Evolutionary conservation across 2,329 filamentous ascomycete species (phyloP).

Genomic region (Aspergillus cejpii): DNA sequence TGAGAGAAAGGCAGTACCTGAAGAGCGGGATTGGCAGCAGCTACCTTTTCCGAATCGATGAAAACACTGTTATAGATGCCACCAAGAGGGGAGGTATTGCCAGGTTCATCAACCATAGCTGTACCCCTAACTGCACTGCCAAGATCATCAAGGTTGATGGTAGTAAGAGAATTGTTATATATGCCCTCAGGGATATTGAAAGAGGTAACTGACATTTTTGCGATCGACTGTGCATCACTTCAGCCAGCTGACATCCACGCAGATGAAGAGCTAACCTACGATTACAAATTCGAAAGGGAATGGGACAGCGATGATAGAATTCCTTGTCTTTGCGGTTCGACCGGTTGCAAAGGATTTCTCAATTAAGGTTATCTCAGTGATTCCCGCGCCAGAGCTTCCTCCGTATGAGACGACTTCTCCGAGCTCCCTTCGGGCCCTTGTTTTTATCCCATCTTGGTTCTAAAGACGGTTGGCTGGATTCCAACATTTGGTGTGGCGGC

Average conservation of each 20-base stretch:
- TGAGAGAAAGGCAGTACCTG: conserved; percentile 84
- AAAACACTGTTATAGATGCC: conserved; percentile 94
- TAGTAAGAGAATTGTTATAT: conserved; percentile 97
- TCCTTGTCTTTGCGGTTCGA: conserved; percentile 91
- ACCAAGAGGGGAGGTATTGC: conserved; percentile 98
- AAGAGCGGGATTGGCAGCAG: conserved; percentile 96
- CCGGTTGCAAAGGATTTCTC: conserved; percentile 96
- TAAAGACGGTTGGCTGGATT: background rate
- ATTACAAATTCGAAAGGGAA: conserved; percentile 99
- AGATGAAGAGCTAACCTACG: conserved; percentile 99
- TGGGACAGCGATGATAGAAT: conserved; percentile 92
- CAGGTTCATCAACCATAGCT: conserved; percentile 96
- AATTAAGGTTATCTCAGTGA: conserved; percentile 54
- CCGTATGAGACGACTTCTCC: conserved; percentile 1
- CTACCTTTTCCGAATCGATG: conserved; percentile 96
- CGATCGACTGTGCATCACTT: conserved; percentile 1
- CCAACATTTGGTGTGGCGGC: conserved; percentile 5
- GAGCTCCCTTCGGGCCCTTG: background rate
- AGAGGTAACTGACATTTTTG: conserved; percentile 59
- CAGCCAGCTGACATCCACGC: conserved; percentile 14
- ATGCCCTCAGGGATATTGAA: conserved; percentile 88
- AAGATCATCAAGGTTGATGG: conserved; percentile 99
- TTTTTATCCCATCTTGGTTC: background rate
- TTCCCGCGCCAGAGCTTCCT: background rate
- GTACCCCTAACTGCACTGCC: conserved; percentile 95